These are phyloP conservation scores for Elsinoe fawcettii DNA, from an alignment of 2,329 filamentous ascomycete species.

Conservation along the genomic window DNA sequence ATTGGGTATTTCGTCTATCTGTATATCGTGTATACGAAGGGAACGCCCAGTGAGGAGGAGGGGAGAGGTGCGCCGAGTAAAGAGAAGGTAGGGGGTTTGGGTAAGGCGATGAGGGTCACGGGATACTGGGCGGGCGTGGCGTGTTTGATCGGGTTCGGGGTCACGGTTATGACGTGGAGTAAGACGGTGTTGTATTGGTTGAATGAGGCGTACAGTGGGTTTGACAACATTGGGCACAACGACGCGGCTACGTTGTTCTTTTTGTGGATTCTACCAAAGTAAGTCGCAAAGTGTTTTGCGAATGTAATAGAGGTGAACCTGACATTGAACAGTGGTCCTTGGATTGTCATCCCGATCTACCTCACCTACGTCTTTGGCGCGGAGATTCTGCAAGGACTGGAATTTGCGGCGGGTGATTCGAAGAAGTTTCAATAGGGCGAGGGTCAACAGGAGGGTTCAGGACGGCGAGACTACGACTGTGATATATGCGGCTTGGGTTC, in stretches of 20 bases:
- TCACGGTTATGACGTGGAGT: slow-evolving; percentile 56
- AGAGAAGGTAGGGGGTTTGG: slow-evolving; percentile 38
- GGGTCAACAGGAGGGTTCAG: neutral
- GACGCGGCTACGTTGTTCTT: slow-evolving; percentile 44
- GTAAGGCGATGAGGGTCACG: slow-evolving; percentile 43
- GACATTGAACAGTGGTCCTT: slow-evolving; percentile 46
- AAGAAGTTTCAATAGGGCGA: slow-evolving; percentile 26
- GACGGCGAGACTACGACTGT: neutral
- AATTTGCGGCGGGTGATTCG: slow-evolving; percentile 32
- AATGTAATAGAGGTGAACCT: neutral
- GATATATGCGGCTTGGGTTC: neutral
- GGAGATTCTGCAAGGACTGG: slow-evolving; percentile 55
- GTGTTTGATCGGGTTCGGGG: slow-evolving; percentile 51
- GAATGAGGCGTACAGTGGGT: slow-evolving; percentile 54
- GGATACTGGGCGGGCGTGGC: slow-evolving; percentile 48
- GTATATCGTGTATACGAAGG: slow-evolving; percentile 42
- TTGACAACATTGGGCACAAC: slow-evolving; percentile 57
- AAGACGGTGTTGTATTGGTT: slow-evolving; percentile 63
- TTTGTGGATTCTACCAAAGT: slow-evolving; percentile 62
- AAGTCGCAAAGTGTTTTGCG: too few relatives aligned
- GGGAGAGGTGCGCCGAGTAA: slow-evolving; percentile 35
- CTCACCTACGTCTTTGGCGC: slow-evolving; percentile 52
- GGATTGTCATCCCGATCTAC: slow-evolving; percentile 57
- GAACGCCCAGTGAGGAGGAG: slow-evolving; percentile 26
- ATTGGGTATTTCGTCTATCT: slow-evolving; percentile 57